phyloP scores from a whole-genome alignment of 1,284 basidiomycete genomes.

The Ustanciosporium gigantosporum region DNA sequence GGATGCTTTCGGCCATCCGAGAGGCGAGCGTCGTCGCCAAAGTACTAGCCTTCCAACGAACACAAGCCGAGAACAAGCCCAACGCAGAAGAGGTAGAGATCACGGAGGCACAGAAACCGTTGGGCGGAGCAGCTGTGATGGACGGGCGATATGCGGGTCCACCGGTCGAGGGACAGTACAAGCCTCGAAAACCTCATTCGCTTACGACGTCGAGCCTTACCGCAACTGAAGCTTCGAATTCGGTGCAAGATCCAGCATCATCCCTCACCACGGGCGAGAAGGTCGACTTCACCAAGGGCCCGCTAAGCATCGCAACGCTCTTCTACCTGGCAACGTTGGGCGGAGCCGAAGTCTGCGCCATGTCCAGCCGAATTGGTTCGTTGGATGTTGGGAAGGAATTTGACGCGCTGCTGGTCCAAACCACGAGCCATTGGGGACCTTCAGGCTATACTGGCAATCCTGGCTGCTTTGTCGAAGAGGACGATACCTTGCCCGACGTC shows the following conservation, averaged over 20 bases:
- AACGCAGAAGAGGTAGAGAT: conserved; percentile 17
- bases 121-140: conserved; percentile 14
- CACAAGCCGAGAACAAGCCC: conserved; percentile 29
- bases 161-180: conserved; percentile 34
- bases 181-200: conserved; percentile 25
- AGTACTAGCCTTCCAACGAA: conserved; percentile 64
- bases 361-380: conserved; percentile 75
- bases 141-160: conserved; percentile 36
- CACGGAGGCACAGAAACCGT: conserved; percentile 10
- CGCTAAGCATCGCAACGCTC: conserved; percentile 75
- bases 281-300: conserved; percentile 67
- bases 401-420: conserved; percentile 78
- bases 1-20: conserved; percentile 80
- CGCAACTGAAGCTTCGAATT: conserved; percentile 10
- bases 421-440: conserved; percentile 63
- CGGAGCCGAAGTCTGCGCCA: conserved; percentile 80
- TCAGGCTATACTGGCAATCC: conserved; percentile 65
- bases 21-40: conserved; percentile 83
- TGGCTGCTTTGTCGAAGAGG: conserved; percentile 66
- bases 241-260: conserved; percentile 21
- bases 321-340: conserved; percentile 89
- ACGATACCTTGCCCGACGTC: conserved; percentile 60
- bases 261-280: conserved; percentile 9
- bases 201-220: conserved; percentile 31
- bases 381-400: conserved; percentile 83